Evolutionary conservation across 1,284 basidiomycete species (phyloP), one percentile per base, ranked within the genome.

Genomic region (Sporisorium sorghi): DNA sequence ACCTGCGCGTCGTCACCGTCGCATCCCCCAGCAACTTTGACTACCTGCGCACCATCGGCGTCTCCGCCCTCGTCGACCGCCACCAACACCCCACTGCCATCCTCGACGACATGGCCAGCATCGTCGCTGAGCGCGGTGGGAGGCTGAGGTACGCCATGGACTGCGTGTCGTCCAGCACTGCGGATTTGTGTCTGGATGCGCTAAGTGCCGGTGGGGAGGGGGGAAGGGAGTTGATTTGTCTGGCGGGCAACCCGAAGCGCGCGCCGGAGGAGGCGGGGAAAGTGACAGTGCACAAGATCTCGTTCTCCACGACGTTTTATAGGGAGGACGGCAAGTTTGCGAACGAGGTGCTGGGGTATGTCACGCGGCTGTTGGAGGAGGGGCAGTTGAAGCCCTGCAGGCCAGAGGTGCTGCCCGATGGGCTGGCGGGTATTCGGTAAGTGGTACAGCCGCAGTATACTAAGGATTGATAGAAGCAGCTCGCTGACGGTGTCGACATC

Each of bases 301-400:
- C 74, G 43, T 81, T 81, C 37, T 73, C 68, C 12, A 80, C 80
- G 1, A 81, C 80, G 6, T 80, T 80, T 56, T 81, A 81, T 58
- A 55, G 64, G 23, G 55, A 59, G 5, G 58, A 75, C 35, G 60
- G 52, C 14, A 28, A 24, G 11, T 81, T 76, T 43, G 69, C 79
- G 0, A 28, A 10, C 1, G 2, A 21, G 0, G 37, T 70, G 2
- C 33, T 80, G 14, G 37, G 21, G 1, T 56, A 65, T 28, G 32
- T 76, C 6, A 58, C 59, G 24, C 1, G 12, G 5, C 52, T 80
- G 24, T 28, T 81, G 21, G 44, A 55, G 4, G 12, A 26, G 2
- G 46, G 52, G 6, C 30, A 24, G 10, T 56, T 81, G 24, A 44
- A 61, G 23, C 66, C 79, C 2, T 73, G 64, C n/a, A 30, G 57